phyloP scores from a whole-genome alignment of 805 yeast genomes.

The Wickerhamomyces xylosicus region DNA sequence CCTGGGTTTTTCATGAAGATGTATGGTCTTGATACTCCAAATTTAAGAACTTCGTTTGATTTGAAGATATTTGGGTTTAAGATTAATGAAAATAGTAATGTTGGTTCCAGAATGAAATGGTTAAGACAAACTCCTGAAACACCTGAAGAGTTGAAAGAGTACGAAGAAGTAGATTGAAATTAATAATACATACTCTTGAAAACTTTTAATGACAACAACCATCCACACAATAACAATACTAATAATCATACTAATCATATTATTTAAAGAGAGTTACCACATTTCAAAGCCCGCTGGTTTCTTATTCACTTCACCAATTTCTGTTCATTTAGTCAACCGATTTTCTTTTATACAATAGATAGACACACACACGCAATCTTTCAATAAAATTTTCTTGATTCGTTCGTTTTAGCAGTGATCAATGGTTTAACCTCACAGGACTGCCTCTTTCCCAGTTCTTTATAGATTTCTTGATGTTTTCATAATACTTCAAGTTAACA shows the following conservation, averaged over 20 bases:
- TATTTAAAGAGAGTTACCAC: no score
- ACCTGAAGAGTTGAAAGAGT: slow-evolving; percentile 51
- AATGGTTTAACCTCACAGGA: slow-evolving; percentile 57
- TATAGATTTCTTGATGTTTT: slow-evolving; percentile 61
- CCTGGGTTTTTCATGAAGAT: slow-evolving; percentile 87
- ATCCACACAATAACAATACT: no score
- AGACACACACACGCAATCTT: neutral
- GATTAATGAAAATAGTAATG: slow-evolving; percentile 57
- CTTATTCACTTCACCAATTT: no score
- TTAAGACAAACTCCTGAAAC: slow-evolving; percentile 67
- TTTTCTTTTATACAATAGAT: no score
- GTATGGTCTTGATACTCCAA: slow-evolving; percentile 43
- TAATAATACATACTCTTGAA: no score
- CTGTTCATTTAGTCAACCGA: no score
- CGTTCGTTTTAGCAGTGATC: slow-evolving; percentile 3
- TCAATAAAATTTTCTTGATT: no score
- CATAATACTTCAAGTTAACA: slow-evolving; percentile 74
- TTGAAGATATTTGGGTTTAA: slow-evolving; percentile 83
- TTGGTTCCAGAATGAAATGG: slow-evolving; percentile 97
- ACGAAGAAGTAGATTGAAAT: slow-evolving; percentile 51
- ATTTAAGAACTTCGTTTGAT: slow-evolving; percentile 39
- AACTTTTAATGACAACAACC: no score
- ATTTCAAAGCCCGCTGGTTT: no score
- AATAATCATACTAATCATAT: no score
- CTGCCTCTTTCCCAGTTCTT: slow-evolving; percentile 72